Evolutionary conservation across 2,329 filamentous ascomycete species (phyloP).

Genomic region (Acarospora socialis): DNA sequence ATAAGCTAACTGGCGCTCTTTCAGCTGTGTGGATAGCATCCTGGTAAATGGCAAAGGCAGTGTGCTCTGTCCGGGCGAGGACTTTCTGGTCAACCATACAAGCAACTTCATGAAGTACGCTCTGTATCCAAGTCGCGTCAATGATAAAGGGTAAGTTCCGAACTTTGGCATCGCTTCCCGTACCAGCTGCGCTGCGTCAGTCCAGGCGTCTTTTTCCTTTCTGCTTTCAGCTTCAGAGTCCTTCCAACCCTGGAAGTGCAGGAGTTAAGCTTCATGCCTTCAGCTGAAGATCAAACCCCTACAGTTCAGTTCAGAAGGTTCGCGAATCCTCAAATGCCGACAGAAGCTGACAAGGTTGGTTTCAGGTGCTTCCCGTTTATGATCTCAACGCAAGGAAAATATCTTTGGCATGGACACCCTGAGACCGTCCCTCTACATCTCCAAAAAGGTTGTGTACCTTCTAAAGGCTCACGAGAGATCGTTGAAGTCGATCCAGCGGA

Average conservation of each 20-base stretch:
- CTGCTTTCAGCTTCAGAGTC: no score
- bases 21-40: conserved; percentile 44
- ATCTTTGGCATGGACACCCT: conserved; percentile 13
- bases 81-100: conserved; percentile 13
- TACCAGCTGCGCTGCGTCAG: conserved; percentile 14
- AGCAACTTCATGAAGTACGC: conserved; percentile 8
- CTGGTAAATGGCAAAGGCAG: conserved; percentile 48
- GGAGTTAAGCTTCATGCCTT: no score
- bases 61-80: conserved; percentile 36
- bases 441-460: conserved; percentile 30
- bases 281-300: no score
- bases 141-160: conserved; percentile 14
- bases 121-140: conserved; percentile 14
- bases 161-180: no score
- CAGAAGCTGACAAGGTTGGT: not conserved
- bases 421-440: conserved; percentile 17
- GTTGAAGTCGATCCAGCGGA: conserved; percentile 26
- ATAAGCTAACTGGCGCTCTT: not conserved
- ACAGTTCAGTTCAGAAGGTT: no score
- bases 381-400: not conserved
- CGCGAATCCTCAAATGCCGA: not conserved
- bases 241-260: no score
- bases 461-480: conserved; percentile 31
- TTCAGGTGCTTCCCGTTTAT: conserved; percentile 3
- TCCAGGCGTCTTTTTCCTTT: no score